A percentile compares a stretch with the other conserved stretches of the same genome.
phyloP scores from a whole-genome alignment of 2,329 filamentous ascomycete species.

The Zelopaecilomyces penicillatus region DNA sequence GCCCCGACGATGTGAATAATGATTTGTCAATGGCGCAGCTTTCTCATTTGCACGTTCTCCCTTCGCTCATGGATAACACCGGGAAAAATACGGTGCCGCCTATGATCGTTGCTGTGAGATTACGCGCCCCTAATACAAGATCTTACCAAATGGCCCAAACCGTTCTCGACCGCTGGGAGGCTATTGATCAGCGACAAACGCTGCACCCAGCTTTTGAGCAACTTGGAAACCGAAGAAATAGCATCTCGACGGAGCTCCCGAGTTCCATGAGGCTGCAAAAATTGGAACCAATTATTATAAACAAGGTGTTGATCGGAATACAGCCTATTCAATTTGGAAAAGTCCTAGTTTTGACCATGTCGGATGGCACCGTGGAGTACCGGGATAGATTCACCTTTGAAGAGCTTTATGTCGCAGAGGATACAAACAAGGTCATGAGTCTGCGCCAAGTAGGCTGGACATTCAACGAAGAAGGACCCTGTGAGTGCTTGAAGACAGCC shows the following conservation, averaged over 20 bases:
- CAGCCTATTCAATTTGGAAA: slow-evolving; percentile 63
- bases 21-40: slow-evolving; percentile 52
- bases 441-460: slow-evolving; percentile 71
- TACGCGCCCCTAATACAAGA: slow-evolving; percentile 44
- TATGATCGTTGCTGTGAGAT: slow-evolving; percentile 66
- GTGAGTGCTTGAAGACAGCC: slow-evolving; percentile 32
- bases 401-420: slow-evolving; percentile 55
- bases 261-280: slow-evolving; percentile 44
- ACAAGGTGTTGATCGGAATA: slow-evolving; percentile 63
- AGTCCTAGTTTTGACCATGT: slow-evolving; percentile 62
- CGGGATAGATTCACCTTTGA: slow-evolving; percentile 68
- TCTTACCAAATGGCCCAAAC: slow-evolving; percentile 60
- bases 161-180: slow-evolving; percentile 75
- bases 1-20: slow-evolving; percentile 31
- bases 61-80: slow-evolving; percentile 51
- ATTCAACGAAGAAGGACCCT: slow-evolving; percentile 57
- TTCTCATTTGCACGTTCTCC: slow-evolving; percentile 67
- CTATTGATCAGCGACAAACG: slow-evolving; percentile 57
- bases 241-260: slow-evolving; percentile 27
- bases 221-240: slow-evolving; percentile 55
- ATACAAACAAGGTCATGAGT: slow-evolving; percentile 57
- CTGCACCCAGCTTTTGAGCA: slow-evolving; percentile 74
- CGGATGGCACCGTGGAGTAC: slow-evolving; percentile 75
- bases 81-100: slow-evolving; percentile 49
- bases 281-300: slow-evolving; percentile 58